Conservation (phyloP, 495 filamentous ascomycete species). For the Aspergillus bertholletiae region DNA sequence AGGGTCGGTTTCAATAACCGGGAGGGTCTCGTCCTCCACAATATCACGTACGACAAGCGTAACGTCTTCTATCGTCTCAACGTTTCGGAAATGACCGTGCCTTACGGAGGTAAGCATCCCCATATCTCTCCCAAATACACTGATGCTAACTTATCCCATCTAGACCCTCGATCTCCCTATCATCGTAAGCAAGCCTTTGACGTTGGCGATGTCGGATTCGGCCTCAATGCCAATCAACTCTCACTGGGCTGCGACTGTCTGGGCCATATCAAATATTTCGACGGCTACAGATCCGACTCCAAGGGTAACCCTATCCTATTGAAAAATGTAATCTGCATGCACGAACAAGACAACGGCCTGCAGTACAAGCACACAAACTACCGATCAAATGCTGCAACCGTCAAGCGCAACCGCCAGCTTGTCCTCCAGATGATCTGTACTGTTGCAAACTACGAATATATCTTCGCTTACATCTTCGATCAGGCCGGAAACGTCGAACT, state of each 20-base stretch:
- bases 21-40: slow-evolving; percentile 60
- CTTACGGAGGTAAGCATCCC: slow-evolving; percentile 38
- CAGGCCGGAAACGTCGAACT: slow-evolving; percentile 77
- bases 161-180: slow-evolving; percentile 62
- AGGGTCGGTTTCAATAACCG: slow-evolving; percentile 62
- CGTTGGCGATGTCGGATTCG: slow-evolving; percentile 64
- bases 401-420: slow-evolving; percentile 59
- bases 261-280: slow-evolving; percentile 64
- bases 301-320: slow-evolving; percentile 52
- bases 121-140: neutral
- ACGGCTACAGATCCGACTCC: slow-evolving; percentile 53
- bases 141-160: slow-evolving; percentile 29
- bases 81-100: slow-evolving; percentile 73
- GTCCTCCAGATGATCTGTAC: slow-evolving; percentile 74
- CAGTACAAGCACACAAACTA: slow-evolving; percentile 69
- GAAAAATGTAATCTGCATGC: slow-evolving; percentile 60
- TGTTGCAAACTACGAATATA: slow-evolving; percentile 80
- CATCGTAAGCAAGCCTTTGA: slow-evolving; percentile 70
- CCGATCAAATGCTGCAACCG: slow-evolving; percentile 54
- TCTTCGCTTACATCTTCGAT: slow-evolving; percentile 82
- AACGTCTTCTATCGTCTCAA: slow-evolving; percentile 67
- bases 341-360: slow-evolving; percentile 66
- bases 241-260: slow-evolving; percentile 66
- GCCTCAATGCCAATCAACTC: slow-evolving; percentile 63
- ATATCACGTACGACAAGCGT: slow-evolving; percentile 65